These are phyloP conservation scores for Alternaria novae-zelandiae DNA, from an alignment of 2,329 filamentous ascomycete species.

Conservation along the genomic window DNA sequence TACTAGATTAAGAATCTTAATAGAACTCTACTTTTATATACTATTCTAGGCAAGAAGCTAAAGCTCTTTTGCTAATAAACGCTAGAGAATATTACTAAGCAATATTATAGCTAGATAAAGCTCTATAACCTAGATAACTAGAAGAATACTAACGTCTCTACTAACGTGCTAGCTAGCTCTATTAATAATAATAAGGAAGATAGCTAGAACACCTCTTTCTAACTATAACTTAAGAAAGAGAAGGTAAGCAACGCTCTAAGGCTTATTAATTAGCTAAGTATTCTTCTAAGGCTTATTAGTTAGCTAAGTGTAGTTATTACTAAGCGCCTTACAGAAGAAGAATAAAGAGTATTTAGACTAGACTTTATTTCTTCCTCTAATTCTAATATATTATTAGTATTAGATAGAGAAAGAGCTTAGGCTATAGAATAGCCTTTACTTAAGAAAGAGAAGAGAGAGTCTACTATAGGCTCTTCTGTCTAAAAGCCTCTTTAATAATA, in stretches of 20 bases:
- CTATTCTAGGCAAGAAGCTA: background rate
- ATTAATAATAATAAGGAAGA: background rate
- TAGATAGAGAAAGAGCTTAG: too few species aligned
- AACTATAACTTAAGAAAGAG: background rate
- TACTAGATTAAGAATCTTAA: background rate
- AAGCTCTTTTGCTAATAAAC: background rate
- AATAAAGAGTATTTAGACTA: background rate
- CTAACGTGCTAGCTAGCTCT: background rate
- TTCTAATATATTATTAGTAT: background rate
- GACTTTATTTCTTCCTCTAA: background rate
- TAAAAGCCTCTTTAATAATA: too few species aligned
- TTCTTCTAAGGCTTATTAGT: background rate
- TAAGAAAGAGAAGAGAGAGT: too few species aligned
- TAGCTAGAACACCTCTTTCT: background rate
- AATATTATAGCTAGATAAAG: background rate
- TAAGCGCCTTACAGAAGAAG: background rate
- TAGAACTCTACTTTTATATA: background rate
- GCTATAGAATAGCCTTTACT: too few species aligned
- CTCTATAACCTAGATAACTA: background rate
- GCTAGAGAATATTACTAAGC: background rate
- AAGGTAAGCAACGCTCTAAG: background rate
- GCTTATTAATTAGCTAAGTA: background rate
- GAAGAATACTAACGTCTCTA: background rate
- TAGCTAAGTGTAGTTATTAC: background rate
- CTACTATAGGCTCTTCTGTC: too few species aligned